A percentile compares a stretch with the other conserved stretches of the same genome.
phyloP scores from a whole-genome alignment of 2,329 filamentous ascomycete genomes.

The Cercospora brassicicola region DNA sequence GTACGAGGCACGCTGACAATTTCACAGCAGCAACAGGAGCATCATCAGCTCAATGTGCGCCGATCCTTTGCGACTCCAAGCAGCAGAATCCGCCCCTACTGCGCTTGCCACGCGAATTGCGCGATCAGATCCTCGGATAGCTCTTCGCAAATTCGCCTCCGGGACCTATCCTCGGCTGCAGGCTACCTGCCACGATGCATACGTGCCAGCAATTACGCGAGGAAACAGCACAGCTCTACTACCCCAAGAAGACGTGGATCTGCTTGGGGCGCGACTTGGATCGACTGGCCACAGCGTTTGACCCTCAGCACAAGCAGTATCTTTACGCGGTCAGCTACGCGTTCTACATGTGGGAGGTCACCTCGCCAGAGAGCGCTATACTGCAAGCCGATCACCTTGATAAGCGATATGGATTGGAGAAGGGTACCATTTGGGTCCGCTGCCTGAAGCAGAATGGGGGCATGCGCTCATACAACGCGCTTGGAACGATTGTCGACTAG shows the following conservation, averaged over 20 bases:
- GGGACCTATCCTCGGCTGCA: neutral
- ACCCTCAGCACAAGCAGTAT: slow-evolving; percentile 10
- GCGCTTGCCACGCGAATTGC: slow-evolving; percentile 15
- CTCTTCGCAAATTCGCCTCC: neutral
- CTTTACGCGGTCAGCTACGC: slow-evolving; percentile 4
- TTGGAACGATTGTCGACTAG: neutral
- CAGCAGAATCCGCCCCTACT: slow-evolving; percentile 4
- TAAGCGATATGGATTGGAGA: neutral
- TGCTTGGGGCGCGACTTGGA: neutral
- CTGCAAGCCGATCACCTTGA: neutral
- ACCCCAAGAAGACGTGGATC: slow-evolving; percentile 10
- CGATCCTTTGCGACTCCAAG: neutral
- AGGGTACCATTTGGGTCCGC: neutral
- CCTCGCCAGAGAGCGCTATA: neutral
- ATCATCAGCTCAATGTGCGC: neutral
- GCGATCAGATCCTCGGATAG: slow-evolving; percentile 6
- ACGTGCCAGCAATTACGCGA: slow-evolving; percentile 2
- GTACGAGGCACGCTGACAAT: neutral
- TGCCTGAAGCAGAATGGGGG: neutral
- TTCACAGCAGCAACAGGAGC: neutral
- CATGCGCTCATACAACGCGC: neutral
- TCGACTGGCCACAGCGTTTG: slow-evolving; percentile 1
- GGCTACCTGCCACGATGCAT: neutral
- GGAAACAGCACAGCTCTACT: slow-evolving; percentile 15
- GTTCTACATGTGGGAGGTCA: neutral